These are phyloP conservation scores for Geotrichum australiense DNA, from an alignment of 1,139 yeast genomes.

Conservation along the genomic window DNA sequence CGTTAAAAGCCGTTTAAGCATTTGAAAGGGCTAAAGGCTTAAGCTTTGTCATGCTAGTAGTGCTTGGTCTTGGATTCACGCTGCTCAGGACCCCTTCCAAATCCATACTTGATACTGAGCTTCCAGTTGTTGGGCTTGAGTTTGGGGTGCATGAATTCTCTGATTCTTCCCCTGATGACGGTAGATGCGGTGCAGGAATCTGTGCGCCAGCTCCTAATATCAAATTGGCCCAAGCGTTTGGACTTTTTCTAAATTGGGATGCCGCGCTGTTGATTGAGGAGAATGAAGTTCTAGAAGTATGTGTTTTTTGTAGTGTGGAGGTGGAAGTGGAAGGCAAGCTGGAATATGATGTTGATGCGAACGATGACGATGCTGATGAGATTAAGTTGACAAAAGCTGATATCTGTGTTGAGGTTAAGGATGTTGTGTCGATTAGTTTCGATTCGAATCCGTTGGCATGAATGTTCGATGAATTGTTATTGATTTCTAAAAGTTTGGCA, in stretches of 20 bases:
- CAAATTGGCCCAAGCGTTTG: conserved; percentile 15
- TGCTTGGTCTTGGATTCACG: conserved; percentile 3
- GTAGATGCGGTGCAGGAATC: neutral
- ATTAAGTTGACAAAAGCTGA: conserved; percentile 23
- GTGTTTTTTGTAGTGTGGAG: neutral
- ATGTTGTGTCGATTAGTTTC: conserved; percentile 23
- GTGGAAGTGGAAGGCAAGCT: neutral
- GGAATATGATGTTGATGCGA: conserved; percentile 4
- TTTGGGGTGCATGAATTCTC: neutral
- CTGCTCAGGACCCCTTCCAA: neutral
- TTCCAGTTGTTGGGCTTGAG: conserved; percentile 5
- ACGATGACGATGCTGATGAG: conserved; percentile 6
- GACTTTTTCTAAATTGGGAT: conserved; percentile 15
- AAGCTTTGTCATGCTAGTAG: conserved; percentile 6
- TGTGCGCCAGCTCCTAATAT: conserved; percentile 9
- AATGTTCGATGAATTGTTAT: neutral
- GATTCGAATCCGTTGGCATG: conserved; percentile 27
- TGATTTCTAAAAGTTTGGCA: conserved; percentile 29
- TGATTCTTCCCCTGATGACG: neutral
- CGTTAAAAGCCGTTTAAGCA: no score
- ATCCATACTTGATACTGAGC: conserved; percentile 9
- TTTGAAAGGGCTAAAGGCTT: conserved; percentile 2
- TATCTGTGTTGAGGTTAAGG: conserved; percentile 23
- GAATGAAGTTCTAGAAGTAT: conserved; percentile 10
- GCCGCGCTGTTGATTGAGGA: conserved; percentile 10